Base-by-base conservation (phyloP, 164 flowering plant genomes). In the Saururus chinensis region DNA sequence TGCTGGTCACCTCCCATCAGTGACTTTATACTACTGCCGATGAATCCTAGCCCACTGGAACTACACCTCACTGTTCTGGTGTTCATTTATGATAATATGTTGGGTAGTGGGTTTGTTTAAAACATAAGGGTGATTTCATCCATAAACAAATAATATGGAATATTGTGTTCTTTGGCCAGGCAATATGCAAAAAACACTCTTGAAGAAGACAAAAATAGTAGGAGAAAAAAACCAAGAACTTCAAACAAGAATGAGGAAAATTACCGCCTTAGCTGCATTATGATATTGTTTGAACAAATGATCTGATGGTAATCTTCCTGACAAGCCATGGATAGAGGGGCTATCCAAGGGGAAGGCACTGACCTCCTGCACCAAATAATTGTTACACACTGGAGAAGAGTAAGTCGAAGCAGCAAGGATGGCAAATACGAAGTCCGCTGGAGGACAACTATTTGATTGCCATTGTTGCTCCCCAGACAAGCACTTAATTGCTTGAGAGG, bases 261-360 rank as follows among this genome's bases (percentile, higher is more conserved):
- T 68, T 73, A 90, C 97, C 92, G 88, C 90, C 97, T 87, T 90
- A 11, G 97, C 97, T 0, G 96, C 85, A 72, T 84, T 82, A 74
- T 93, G 99, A 60, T 85, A 90, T 64, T 90, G 95, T 77, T 90
- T 93, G 65, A 88, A 93, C 73, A 88, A 69, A 37, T 87, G 68
- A 20, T 88, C 97, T 0, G 96, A 70, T 53, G 96, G 96, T 62
- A 90, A 81, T 40, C 61, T 69, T 20, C 91, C 91, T 11, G 78
- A 73, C 73, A 88, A 84, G 78, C 96, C 73, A 69, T 87, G 97
- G 66, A 65, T 67, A 26, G 76, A 66, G 22, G 75, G 74, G 25
- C 63, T 65, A 37, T 77, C 80, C 52, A 80, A 63, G n/a, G 37
- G 37, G 37, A 45, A 61, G 21, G 73, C 63, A 37, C 71, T 74